Evolutionary conservation across 2,329 filamentous ascomycete genomes (phyloP).

Genomic region (Pyricularia sp.): DNA sequence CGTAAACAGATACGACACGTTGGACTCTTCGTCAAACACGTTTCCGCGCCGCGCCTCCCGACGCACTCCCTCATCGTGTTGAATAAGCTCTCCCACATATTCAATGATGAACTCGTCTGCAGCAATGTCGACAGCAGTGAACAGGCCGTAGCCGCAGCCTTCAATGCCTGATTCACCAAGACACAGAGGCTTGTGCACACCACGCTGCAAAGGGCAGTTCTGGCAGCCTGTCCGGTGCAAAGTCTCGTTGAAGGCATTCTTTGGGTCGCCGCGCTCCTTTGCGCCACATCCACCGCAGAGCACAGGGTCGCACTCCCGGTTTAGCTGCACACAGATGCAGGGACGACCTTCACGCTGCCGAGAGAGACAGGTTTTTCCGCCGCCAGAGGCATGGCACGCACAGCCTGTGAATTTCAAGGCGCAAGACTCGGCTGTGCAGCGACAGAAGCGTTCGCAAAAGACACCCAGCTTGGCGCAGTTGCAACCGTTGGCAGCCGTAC

Average conservation of each 20-base stretch:
- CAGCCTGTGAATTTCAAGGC: slow-evolving; percentile 54
- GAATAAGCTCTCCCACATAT: slow-evolving; percentile 68
- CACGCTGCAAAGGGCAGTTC: slow-evolving; percentile 61
- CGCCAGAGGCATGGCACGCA: slow-evolving; percentile 37
- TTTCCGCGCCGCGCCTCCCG: slow-evolving; percentile 48
- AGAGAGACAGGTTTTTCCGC: slow-evolving; percentile 44
- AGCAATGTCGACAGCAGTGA: slow-evolving; percentile 52
- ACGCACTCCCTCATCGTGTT: slow-evolving; percentile 54
- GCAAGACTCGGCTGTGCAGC: slow-evolving; percentile 45
- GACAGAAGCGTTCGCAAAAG: slow-evolving; percentile 62
- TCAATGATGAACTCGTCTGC: slow-evolving; percentile 66
- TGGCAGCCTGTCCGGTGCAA: slow-evolving; percentile 49
- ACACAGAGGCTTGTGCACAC: slow-evolving; percentile 49
- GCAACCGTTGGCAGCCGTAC: slow-evolving; percentile 42
- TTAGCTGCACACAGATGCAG: slow-evolving; percentile 59
- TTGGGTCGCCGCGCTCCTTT: slow-evolving; percentile 52
- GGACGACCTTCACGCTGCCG: slow-evolving; percentile 41
- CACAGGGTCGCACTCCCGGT: slow-evolving; percentile 69
- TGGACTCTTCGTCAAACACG: slow-evolving; percentile 48
- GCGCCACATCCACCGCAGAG: slow-evolving; percentile 62
- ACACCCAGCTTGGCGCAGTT: slow-evolving; percentile 47
- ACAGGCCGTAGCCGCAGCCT: slow-evolving; percentile 61
- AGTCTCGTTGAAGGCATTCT: slow-evolving; percentile 46
- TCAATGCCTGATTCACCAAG: slow-evolving; percentile 58
- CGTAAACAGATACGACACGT: slow-evolving; percentile 52